Base-by-base conservation (phyloP, 2,329 filamentous ascomycete species). In the Cladosporium phlei region DNA sequence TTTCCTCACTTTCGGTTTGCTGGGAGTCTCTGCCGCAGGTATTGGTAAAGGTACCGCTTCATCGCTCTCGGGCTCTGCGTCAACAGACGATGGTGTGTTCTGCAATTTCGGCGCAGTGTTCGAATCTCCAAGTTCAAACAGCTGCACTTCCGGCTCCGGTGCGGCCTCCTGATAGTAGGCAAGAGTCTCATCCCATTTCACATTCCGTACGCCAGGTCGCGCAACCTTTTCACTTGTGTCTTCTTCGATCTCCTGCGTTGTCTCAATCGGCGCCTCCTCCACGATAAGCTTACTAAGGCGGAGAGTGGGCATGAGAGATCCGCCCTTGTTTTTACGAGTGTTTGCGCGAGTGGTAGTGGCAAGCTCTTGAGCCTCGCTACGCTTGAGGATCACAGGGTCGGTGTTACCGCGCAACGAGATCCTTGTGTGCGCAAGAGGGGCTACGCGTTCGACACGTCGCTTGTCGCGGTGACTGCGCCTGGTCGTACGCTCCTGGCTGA, bases 251-350 rank as follows among this genome's bases (percentile, higher is more conserved):
- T 34, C 46, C 2, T 46, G 46, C 10, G 50, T 39, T 24, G 19
- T 52, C 10, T 50, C 48, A 10, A 33, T 25, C 24, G 28, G 27
- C 38, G 16, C 14, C 11, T 30, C 42, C 34, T 35, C 48, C 10
- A 43, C 47, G 10, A 32, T 49, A 8, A 76, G 59, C 47, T 70
- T 71, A 19, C 65, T 59, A 9, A 77, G 58, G 24, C 69, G 64
- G 7, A 69, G 53, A n/a, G 57, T 61, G 34, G 73, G 72, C 43
- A 68, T 58, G 19, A 74, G 56, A 12, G 68, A 64, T 19, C 67
- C 68, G 35, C 68, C 68, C 49, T 75, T 76, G 58, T 77, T 77
- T 57, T 70, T 71, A 30, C 69, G 64, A 7, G 74, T 77, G 53
- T 77, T 77, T 39, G 59, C 61, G 25, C 68, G 65, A 1, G 73